Conservation (phyloP, 371 early-diverging fungal genomes). For the Mucor plumbeus region DNA sequence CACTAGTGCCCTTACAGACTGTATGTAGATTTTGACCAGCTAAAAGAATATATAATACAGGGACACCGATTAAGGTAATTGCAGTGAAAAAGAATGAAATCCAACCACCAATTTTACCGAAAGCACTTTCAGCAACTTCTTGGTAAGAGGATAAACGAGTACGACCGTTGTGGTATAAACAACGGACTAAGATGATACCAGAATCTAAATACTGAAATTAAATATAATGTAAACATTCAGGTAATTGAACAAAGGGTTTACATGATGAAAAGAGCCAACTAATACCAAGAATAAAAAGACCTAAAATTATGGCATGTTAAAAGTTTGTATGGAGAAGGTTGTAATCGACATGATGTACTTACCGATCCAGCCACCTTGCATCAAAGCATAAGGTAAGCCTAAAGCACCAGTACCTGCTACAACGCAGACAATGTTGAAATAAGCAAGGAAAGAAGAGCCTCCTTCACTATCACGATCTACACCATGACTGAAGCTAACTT, state of each 20-base stretch:
- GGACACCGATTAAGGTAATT: slow-evolving; percentile 67
- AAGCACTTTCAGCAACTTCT: slow-evolving; percentile 69
- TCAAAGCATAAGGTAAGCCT: slow-evolving; percentile 82
- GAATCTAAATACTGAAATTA: slow-evolving; percentile 60
- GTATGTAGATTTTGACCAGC: slow-evolving; percentile 66
- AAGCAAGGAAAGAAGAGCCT: slow-evolving; percentile 51
- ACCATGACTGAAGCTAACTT: slow-evolving; percentile 38
- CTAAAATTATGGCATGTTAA: slow-evolving; percentile 16
- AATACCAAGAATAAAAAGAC: slow-evolving; percentile 43
- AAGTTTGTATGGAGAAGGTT: not conserved
- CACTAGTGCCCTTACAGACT: slow-evolving; percentile 41
- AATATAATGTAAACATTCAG: not conserved
- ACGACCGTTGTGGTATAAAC: slow-evolving; percentile 72
- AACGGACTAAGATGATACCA: slow-evolving; percentile 73
- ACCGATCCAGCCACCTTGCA: slow-evolving; percentile 85
- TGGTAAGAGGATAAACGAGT: slow-evolving; percentile 48
- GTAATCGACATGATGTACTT: slow-evolving; percentile 10
- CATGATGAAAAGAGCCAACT: slow-evolving; percentile 50
- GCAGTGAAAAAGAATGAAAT: slow-evolving; percentile 71
- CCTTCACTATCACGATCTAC: slow-evolving; percentile 38
- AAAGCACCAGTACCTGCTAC: slow-evolving; percentile 88
- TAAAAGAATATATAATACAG: slow-evolving; percentile 77
- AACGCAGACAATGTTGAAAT: slow-evolving; percentile 77
- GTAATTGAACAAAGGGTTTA: slow-evolving; percentile 18
- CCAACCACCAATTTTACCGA: slow-evolving; percentile 64